Base-by-base conservation (phyloP, 2,329 filamentous ascomycete species). In the Camillea tinctor region DNA sequence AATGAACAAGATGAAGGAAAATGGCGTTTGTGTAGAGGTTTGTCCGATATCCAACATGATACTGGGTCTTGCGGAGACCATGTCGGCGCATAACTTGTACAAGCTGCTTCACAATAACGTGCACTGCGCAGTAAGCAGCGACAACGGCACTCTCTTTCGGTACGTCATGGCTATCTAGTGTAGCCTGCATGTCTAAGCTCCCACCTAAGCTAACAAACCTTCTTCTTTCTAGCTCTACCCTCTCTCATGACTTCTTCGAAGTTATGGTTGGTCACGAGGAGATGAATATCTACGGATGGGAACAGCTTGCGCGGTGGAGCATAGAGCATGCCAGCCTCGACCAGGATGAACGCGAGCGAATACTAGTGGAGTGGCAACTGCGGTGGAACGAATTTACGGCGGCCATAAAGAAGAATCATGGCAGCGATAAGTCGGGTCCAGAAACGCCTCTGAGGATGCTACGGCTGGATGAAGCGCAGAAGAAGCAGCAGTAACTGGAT, bases 41-140 rank as follows among this genome's bases (percentile, higher is more conserved):
- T 92, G 90, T 66, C 90, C 89, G 0, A 91, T 92, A 54, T 92
- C 88, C 0, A 93, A 92, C 69, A 90, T 93, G 77, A 79, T 92
- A 0, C 76, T 92, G 19, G 88, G 90, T 36, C 79, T 93, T 19
- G 90, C 88, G 55, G 82, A 86, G 8, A 81, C 84, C 52, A 81
- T 87, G 59, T 81, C 82, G 44, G 87, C 88, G 13, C 90, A 92
- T 68, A 76, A 87, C 17, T 84, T 89, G 71, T 90, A 91, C 48
- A 79, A 81, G 62, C 76, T 93, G 22, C 78, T 92, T 57, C 88
- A 88, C n/a, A 87, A 89, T 57, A 85, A 88, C 44, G 83, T 92
- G 54, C 88, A 89, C 54, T 93, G 90, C 74, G 89, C 89, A 0
- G 77, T 92, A 49, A 92, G 86, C 68, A 89, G 88, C 21, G 90